Base-by-base conservation (phyloP, 768 basidiomycete genomes). In the Rossbeevera mucosa region DNA sequence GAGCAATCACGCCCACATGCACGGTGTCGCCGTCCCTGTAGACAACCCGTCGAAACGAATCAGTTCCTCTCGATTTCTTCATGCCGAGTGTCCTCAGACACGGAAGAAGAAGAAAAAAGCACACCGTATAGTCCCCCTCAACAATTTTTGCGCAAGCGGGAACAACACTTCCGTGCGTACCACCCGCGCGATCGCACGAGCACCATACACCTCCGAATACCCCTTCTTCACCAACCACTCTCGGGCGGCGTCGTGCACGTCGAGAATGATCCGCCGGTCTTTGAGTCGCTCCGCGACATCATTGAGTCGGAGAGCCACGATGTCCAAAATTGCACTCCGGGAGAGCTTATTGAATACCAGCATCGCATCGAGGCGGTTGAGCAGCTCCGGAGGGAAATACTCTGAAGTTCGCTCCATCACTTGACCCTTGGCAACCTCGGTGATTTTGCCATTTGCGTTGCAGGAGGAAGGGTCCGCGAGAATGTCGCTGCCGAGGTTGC, bases 321-420 rank as follows among this genome's bases (percentile, higher is more conserved):
- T 86, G 44, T 86, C 73, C n/a, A 89, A 71, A 48, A 94, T 88
- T 4, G 87, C 85, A 21, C 71, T 65, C 22, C 76, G 78, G 2
- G 88, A 84, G 16, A 96, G 82, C 64, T 92, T 94, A 76, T 94
- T 94, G 76, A 96, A 95, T 8, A 95, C 85, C 14, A 88, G 74
- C 71, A 89, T 88, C 1, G 88, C 82, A 63, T 95, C 92, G 30
- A 95, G 79, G 7, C 93, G 85, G 64, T 94, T 94, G 50, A 94
- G 78, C 3, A 95, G 77, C 68, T 96, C 93, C 0, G 93, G 93
- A 9, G 91, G 86, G 78, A 94, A 94, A 71, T 85, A 85, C 56
- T 85, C 83, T 0, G 82, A 75, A 0, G 89, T 89, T 18, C 86
- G 79, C 52, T 83, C 79, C 25, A 94, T 72, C 36, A 96, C 90